Evolutionary conservation across 352 stramenopile species (phyloP).

Genomic region (Globisporangium uncinulatum): DNA sequence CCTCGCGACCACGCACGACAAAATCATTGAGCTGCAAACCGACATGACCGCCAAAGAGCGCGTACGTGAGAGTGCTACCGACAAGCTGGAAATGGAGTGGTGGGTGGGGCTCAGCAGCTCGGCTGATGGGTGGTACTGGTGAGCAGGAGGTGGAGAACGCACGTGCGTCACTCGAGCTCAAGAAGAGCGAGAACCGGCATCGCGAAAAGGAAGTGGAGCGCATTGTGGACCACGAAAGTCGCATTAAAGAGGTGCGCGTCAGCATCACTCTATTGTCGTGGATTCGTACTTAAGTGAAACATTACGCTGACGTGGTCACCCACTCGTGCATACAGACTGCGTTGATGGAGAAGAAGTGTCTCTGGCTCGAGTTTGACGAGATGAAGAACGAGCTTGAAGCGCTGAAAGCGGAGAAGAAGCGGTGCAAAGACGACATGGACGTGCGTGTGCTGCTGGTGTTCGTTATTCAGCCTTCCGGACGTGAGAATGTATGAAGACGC

Average conservation of each 20-base stretch:
- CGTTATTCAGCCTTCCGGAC: no score
- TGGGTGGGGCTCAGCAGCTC: neutral
- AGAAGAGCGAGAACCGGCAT: conserved; percentile 78
- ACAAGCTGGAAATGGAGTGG: neutral
- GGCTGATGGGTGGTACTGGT: neutral
- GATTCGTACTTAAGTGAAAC: neutral
- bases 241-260: conserved; percentile 56
- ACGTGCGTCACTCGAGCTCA: conserved; percentile 62
- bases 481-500: neutral
- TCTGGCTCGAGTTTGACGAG: conserved; percentile 84
- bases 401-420: conserved; percentile 62
- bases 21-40: conserved; percentile 72
- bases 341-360: conserved; percentile 83
- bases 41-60: conserved; percentile 67
- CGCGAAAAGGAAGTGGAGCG: conserved; percentile 82
- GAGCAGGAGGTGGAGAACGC: conserved; percentile 58
- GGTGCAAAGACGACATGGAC: conserved; percentile 61
- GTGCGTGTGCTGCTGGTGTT: conserved; percentile 17
- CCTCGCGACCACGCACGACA: conserved; percentile 61
- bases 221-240: conserved; percentile 76
- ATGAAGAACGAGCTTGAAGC: conserved; percentile 60
- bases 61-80: conserved; percentile 18
- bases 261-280: neutral
- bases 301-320: neutral
- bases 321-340: conserved; percentile 34